Evolutionary conservation across 768 basidiomycete species (phyloP), one percentile per base, ranked within the genome.

Genomic region (Suillus decipiens): DNA sequence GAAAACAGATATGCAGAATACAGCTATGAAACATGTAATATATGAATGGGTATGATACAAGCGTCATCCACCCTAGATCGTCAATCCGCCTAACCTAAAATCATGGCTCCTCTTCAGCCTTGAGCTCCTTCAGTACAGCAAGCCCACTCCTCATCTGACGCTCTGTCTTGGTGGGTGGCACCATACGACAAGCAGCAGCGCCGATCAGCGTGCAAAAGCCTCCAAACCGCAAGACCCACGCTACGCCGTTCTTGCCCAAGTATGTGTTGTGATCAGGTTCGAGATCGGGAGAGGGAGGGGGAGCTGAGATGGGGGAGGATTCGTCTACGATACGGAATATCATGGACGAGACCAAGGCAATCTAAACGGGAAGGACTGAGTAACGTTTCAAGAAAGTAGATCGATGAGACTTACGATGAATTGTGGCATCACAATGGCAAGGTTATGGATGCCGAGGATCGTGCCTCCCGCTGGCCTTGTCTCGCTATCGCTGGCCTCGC

Each of bases 361-460:
- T 88, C 95, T 93, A 68, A 62, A 64, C 28, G 24, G 12, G n/a
- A 8, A 24, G 10, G n/a, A 7, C 54, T 34, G 39, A 10, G 31
- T 53, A 17, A 45, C 34, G 36, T 19, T 3, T 22, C 39, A 17
- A 24, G 54, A 24, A 17, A 60, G 36, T 14, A 9, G 24, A 61
- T 14, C 11, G n/a, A 37, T 11, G 14, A 39, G 58, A 82, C 93
- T 68, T 72, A 96, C 95, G 60, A 96, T 82, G 72, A 98, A 92
- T 69, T 98, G 96, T 24, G 96, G 96, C 78, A 94, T 87, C 33
- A 98, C 96, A 64, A 98, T 95, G 5, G 96, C 92, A 19, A 98
- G 81, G 72, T 98, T 98, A 71, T 98, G 96, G 45, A 98, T 95
- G 3, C 96, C 96, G 47, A 97, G 83, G 43, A 96, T 88, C 1